A percentile compares a stretch with the other conserved stretches of the same genome.
These are phyloP conservation scores for Tylopilus intermedius DNA, from an alignment of 768 basidiomycete species.

Conservation along the genomic window DNA sequence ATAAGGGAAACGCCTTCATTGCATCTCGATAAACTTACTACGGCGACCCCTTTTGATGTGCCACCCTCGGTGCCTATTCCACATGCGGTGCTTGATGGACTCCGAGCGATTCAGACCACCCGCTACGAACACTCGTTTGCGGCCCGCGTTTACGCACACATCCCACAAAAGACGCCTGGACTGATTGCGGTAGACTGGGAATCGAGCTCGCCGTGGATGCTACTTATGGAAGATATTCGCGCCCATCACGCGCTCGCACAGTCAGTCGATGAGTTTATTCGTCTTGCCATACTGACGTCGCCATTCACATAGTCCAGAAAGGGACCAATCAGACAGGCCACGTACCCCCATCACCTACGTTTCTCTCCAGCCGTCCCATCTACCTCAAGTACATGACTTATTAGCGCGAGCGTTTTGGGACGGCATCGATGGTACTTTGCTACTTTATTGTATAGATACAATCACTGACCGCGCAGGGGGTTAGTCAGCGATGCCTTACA, in stretches of 20 bases:
- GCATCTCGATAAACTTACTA: constrained; percentile 2
- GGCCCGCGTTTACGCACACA: constrained; percentile 52
- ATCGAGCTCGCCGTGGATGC: constrained; percentile 65
- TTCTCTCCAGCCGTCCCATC: constrained; percentile 52
- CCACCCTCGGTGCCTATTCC: constrained; percentile 24
- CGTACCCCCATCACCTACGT: constrained; percentile 59
- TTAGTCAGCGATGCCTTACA: constrained; percentile 68
- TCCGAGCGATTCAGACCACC: constrained; percentile 56
- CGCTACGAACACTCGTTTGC: constrained; percentile 63
- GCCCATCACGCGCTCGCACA: constrained; percentile 59
- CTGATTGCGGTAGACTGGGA: constrained; percentile 70
- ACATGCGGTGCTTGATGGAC: constrained; percentile 41
- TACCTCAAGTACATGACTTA: constrained; percentile 69
- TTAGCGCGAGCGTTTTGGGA: constrained; percentile 68
- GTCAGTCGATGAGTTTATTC: constrained; percentile 32
- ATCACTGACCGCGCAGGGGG: constrained; percentile 1
- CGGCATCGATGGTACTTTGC: constrained; percentile 58
- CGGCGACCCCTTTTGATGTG: constrained; percentile 27
- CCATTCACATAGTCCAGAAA: constrained; percentile 44
- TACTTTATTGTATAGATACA: not conserved
- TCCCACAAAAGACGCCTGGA: constrained; percentile 22
- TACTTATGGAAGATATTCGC: constrained; percentile 66
- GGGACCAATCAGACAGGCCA: constrained; percentile 39
- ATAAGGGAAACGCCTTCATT: not conserved
- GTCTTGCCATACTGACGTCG: constrained; percentile 1